A percentile compares a stretch with the other conserved stretches of the same genome.
phyloP scores from a whole-genome alignment of 495 filamentous ascomycete species.

The Umbilicaria muhlenbergii region DNA sequence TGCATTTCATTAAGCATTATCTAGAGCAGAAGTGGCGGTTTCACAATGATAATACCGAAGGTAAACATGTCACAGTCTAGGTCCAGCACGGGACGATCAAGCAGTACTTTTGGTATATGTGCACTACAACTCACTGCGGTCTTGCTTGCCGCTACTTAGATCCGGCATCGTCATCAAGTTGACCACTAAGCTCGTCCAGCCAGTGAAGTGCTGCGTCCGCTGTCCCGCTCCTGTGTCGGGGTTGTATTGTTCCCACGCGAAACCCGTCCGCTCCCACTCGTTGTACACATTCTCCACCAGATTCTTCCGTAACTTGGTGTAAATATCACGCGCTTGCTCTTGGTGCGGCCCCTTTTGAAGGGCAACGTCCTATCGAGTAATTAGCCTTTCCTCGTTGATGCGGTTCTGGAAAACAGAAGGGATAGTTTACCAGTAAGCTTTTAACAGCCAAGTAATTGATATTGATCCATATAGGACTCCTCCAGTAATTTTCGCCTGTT shows the following conservation, averaged over 20 bases:
- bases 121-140: too few relatives aligned
- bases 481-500: conserved; percentile 93
- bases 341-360: conserved; percentile 48
- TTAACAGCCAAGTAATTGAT: conserved; percentile 85
- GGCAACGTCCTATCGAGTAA: conserved; percentile 22
- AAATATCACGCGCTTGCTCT: conserved; percentile 53
- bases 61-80: too few relatives aligned
- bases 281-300: conserved; percentile 79
- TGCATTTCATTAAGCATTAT: too few relatives aligned
- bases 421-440: conserved; percentile 60
- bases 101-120: too few relatives aligned
- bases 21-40: too few relatives aligned
- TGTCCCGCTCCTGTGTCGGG: conserved; percentile 84
- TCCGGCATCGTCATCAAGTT: conserved; percentile 93
- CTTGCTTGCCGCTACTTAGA: conserved; percentile 8
- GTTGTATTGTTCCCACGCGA: conserved; percentile 98
- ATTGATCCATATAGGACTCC: conserved; percentile 91
- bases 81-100: too few relatives aligned
- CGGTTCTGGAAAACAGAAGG: not conserved
- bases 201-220: conserved; percentile 93
- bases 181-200: conserved; percentile 94
- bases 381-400: not conserved
- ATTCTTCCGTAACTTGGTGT: conserved; percentile 62
- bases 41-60: too few relatives aligned
- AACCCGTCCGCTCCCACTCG: conserved; percentile 80